Conservation (phyloP, 768 basidiomycete species). For the Tephrocybe sp. region DNA sequence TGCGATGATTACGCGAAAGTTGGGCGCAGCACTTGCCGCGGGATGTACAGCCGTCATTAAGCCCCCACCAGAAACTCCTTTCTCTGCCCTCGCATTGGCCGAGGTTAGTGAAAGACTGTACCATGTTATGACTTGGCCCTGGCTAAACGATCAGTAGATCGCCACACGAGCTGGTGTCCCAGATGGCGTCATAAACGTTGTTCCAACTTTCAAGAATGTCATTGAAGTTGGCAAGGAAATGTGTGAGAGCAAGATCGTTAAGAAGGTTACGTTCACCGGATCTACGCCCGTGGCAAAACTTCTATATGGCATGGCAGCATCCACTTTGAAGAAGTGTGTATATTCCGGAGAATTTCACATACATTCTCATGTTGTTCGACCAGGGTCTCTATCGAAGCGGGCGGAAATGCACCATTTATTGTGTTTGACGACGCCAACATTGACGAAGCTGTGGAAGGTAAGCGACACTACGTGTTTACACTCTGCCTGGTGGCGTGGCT, state of each 20-base stretch:
- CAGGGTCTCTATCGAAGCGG: constrained; percentile 77
- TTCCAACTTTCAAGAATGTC: constrained; percentile 85
- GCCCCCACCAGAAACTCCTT: constrained; percentile 93
- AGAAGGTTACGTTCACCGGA: constrained; percentile 91
- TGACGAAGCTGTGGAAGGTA: constrained; percentile 86
- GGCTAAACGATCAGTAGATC: constrained; percentile 42
- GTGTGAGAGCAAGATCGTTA: constrained; percentile 83
- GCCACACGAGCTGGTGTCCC: constrained; percentile 89
- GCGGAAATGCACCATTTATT: constrained; percentile 95
- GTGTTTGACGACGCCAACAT: constrained; percentile 96
- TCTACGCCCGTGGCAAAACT: constrained; percentile 79
- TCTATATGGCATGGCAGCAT: constrained; percentile 68
- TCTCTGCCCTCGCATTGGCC: constrained; percentile 86
- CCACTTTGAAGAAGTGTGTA: constrained; percentile 78
- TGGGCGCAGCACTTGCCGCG: constrained; percentile 86
- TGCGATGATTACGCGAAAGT: constrained; percentile 91
- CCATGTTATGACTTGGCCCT: not conserved
- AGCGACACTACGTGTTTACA: constrained; percentile 11
- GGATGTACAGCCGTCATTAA: constrained; percentile 98
- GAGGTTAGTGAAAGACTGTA: constrained; percentile 52
- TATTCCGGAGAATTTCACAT: not conserved
- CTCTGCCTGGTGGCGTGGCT: not conserved
- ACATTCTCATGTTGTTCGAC: constrained; percentile 4
- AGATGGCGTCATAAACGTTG: constrained; percentile 91
- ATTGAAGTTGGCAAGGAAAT: constrained; percentile 89